Evolutionary conservation across 2,329 filamentous ascomycete species (phyloP).

Genomic region (Colletotrichum theobromicola): DNA sequence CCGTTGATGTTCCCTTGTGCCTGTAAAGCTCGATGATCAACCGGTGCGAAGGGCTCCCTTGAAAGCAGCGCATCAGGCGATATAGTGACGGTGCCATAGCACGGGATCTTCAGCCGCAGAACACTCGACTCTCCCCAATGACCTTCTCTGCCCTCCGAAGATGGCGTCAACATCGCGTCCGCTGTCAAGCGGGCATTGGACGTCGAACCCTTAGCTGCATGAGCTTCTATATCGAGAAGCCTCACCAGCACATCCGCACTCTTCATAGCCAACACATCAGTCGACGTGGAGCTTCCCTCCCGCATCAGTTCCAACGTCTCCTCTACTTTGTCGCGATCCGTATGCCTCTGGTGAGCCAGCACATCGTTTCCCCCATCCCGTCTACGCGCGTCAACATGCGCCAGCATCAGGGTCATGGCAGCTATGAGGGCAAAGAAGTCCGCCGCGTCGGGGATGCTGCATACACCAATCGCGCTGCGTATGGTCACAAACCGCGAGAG

Average conservation of each 20-base stretch:
- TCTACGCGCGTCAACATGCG: conserved; percentile 37
- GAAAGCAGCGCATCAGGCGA: conserved; percentile 24
- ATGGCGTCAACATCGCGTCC: neutral
- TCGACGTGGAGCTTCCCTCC: conserved; percentile 27
- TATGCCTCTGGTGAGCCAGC: conserved; percentile 41
- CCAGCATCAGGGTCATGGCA: conserved; percentile 40
- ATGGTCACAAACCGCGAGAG: conserved; percentile 38
- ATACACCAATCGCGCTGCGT: conserved; percentile 29
- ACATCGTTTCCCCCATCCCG: conserved; percentile 23
- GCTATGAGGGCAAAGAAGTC: conserved; percentile 44
- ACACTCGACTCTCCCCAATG: neutral
- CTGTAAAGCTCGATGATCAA: neutral
- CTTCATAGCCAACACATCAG: conserved; percentile 35
- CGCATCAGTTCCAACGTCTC: conserved; percentile 39
- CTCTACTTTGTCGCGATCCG: conserved; percentile 47
- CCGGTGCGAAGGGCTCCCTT: conserved; percentile 26
- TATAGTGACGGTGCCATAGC: conserved; percentile 36
- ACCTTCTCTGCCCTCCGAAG: neutral
- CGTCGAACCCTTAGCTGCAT: conserved; percentile 24
- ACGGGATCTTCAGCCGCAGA: conserved; percentile 24
- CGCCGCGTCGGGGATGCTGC: conserved; percentile 29
- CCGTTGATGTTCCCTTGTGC: neutral
- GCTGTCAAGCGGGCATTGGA: neutral
- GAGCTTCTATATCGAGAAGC: conserved; percentile 37
- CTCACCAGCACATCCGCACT: conserved; percentile 33